Percentiles rank a stretch among this genome's conserved stretches.
Evolutionary conservation across 768 basidiomycete species (phyloP).

Genomic region (Lactarius sp.): DNA sequence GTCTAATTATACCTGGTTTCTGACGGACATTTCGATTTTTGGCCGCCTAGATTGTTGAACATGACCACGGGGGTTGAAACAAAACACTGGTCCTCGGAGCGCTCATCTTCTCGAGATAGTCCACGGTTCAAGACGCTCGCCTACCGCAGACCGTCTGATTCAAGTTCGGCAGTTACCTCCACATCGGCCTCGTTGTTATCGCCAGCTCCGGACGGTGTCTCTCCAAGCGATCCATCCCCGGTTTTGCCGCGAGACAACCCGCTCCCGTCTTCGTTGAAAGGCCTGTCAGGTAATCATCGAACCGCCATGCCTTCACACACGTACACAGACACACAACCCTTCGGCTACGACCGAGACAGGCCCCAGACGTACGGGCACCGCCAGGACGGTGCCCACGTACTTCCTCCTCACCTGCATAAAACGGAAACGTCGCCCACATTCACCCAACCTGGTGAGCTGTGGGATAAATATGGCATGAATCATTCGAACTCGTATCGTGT

Average conservation of each 20-base stretch:
- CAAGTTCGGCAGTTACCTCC: conserved; percentile 21
- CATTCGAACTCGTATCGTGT: conserved; percentile 21
- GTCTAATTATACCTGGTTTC: conserved; percentile 1
- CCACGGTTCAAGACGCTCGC: conserved; percentile 7
- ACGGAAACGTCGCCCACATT: conserved; percentile 1
- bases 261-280: conserved; percentile 1
- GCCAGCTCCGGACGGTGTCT: conserved; percentile 21
- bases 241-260: conserved; percentile 15
- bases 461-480: conserved; percentile 8
- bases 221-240: conserved; percentile 25
- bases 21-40: conserved; percentile 2
- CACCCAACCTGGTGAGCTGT: conserved; percentile 2
- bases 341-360: conserved; percentile 12
- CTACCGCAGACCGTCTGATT: conserved; percentile 19
- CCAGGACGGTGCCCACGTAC: not conserved
- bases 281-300: conserved; percentile 12
- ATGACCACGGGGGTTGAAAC: conserved; percentile 9
- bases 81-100: conserved; percentile 19
- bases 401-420: not conserved
- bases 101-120: conserved; percentile 10
- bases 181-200: conserved; percentile 24
- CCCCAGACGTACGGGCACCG: conserved; percentile 3
- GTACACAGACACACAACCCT: conserved; percentile 9
- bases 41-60: conserved; percentile 1
- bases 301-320: not conserved